These are phyloP conservation scores for Cercospora sp. DNA, from an alignment of 2,329 filamentous ascomycete genomes.

Conservation along the genomic window DNA sequence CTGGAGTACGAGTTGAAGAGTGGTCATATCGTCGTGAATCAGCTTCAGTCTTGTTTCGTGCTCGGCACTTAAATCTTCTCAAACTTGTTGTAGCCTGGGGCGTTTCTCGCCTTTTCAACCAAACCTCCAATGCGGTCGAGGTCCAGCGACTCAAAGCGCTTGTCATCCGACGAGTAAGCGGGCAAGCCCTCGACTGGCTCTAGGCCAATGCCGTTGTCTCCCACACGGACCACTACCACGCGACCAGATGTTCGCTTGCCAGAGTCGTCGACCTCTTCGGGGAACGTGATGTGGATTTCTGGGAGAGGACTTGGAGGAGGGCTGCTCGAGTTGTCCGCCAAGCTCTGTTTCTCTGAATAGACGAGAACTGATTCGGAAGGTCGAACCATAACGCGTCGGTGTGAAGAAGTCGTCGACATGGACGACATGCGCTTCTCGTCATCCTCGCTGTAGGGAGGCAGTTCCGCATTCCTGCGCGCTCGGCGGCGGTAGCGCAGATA, in stretches of 20 bases:
- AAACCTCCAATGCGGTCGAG: constrained; percentile 91
- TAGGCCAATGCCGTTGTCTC: constrained; percentile 83
- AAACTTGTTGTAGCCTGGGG: constrained; percentile 22
- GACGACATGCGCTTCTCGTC: constrained; percentile 58
- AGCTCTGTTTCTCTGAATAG: constrained; percentile 75
- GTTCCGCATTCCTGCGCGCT: constrained; percentile 51
- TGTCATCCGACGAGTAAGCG: constrained; percentile 79
- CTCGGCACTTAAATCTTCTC: constrained; percentile 17
- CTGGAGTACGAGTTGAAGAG: constrained; percentile 21
- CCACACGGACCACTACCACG: constrained; percentile 87
- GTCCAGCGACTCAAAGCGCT: constrained; percentile 87
- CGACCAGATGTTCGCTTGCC: constrained; percentile 81
- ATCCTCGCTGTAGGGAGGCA: constrained; percentile 61
- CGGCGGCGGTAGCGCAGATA: constrained; percentile 68
- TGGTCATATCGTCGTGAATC: constrained; percentile 30
- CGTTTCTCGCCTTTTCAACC: constrained; percentile 70
- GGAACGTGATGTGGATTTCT: constrained; percentile 97
- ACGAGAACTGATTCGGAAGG: constrained; percentile 67
- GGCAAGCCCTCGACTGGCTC: constrained; percentile 81
- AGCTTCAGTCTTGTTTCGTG: constrained; percentile 20
- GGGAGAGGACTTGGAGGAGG: constrained; percentile 79
- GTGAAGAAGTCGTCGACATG: constrained; percentile 46
- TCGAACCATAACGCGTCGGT: constrained; percentile 60
- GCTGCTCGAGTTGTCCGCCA: constrained; percentile 72
- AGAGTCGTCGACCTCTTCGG: constrained; percentile 82